phyloP scores from a whole-genome alignment of 2,329 filamentous ascomycete genomes.

The Phaeosphaeriaceae sp. region DNA sequence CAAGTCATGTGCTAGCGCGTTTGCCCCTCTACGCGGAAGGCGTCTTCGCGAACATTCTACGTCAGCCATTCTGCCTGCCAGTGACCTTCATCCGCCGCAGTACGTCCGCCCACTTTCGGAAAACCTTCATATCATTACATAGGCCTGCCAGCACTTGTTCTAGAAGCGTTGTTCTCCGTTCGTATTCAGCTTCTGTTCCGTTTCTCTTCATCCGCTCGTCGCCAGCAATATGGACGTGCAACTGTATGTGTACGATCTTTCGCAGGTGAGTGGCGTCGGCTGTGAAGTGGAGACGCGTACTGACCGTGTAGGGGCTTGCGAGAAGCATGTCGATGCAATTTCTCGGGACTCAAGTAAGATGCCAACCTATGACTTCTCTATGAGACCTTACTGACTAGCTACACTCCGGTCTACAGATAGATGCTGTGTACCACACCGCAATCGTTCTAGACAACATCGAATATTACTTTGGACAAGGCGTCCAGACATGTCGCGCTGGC shows the following conservation, averaged over 20 bases:
- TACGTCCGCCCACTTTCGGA: conserved; percentile 1
- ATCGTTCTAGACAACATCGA: conserved; percentile 85
- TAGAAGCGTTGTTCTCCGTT: not conserved
- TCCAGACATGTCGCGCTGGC: conserved; percentile 81
- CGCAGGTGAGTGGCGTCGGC: conserved; percentile 38
- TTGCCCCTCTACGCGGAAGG: conserved; percentile 13
- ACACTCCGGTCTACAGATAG: conserved; percentile 58
- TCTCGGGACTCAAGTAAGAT: conserved; percentile 62
- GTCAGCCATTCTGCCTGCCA: conserved; percentile 12
- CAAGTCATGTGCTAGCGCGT: conserved; percentile 33
- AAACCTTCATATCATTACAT: no score
- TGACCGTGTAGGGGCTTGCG: conserved; percentile 58
- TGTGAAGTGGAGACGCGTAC: not conserved
- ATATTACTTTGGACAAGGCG: conserved; percentile 88
- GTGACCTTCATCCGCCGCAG: not conserved
- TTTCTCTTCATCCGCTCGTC: not conserved
- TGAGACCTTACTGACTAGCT: no score
- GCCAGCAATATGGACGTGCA: conserved; percentile 54
- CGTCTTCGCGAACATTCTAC: conserved; percentile 23
- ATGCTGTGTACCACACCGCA: conserved; percentile 95
- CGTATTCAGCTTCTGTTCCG: not conserved
- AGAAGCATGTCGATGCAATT: conserved; percentile 63
- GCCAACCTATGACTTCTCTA: no score
- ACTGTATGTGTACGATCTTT: conserved; percentile 61
- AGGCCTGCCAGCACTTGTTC: not conserved